phyloP scores from a whole-genome alignment of 768 basidiomycete genomes.

The Tulasnella sp. region DNA sequence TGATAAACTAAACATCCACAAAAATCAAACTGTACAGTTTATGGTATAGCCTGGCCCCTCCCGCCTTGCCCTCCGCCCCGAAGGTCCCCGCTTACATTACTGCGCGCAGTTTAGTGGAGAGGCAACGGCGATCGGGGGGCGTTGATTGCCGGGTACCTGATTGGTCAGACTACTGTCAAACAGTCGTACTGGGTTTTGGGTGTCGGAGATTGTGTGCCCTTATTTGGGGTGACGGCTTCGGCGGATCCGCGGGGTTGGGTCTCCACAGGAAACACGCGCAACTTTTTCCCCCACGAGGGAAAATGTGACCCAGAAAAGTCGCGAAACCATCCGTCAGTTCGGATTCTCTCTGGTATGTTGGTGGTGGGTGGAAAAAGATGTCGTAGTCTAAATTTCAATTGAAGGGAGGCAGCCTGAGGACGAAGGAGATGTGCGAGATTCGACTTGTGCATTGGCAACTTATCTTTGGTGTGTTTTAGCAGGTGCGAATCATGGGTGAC shows the following conservation, averaged over 20 bases:
- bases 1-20: neutral
- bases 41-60: neutral
- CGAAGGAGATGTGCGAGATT: neutral
- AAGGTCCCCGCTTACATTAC: neutral
- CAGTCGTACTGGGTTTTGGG: constrained; percentile 5
- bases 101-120: neutral
- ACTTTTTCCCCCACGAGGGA: neutral
- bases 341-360: neutral
- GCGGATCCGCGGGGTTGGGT: constrained; percentile 9
- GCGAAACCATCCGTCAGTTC: neutral
- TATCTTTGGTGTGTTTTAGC: neutral
- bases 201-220: constrained; percentile 11
- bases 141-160: neutral
- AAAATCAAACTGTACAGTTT: neutral
- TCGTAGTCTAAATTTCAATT: constrained; percentile 12
- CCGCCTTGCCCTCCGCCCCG: neutral
- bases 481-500: too few relatives aligned
- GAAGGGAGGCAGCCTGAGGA: neutral
- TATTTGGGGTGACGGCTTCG: neutral
- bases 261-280: neutral
- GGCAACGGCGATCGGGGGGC: neutral
- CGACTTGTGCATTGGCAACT: neutral
- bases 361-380: neutral
- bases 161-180: neutral
- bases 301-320: neutral